These are phyloP conservation scores for Colletotrichum sojae DNA, from an alignment of 2,329 filamentous ascomycete genomes.

Conservation along the genomic window DNA sequence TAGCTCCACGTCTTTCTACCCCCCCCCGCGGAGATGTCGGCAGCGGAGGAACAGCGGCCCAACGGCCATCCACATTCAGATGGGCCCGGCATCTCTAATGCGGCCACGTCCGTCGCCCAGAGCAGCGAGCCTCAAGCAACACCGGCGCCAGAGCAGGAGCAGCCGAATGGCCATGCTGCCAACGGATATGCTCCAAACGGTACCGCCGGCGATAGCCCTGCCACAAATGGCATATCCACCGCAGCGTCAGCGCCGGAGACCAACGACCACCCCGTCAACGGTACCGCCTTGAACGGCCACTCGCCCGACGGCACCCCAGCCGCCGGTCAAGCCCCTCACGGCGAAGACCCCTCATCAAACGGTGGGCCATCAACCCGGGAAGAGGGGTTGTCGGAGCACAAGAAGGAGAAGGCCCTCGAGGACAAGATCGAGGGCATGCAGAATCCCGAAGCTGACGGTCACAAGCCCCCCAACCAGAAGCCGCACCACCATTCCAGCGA, in stretches of 20 bases:
- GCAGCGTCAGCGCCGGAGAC: conserved; percentile 11
- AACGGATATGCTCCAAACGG: conserved; percentile 13
- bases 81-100: conserved; percentile 21
- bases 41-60: conserved; percentile 33
- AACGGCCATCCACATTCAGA: conserved; percentile 32
- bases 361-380: conserved; percentile 36
- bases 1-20: neutral
- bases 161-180: neutral
- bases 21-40: conserved; percentile 21
- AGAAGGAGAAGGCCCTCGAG: conserved; percentile 29
- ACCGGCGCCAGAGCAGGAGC: neutral
- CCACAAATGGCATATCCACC: conserved; percentile 9
- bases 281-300: conserved; percentile 7
- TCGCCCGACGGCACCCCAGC: neutral
- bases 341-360: conserved; percentile 33
- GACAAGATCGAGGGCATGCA: conserved; percentile 33
- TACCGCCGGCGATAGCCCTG: neutral
- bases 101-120: conserved; percentile 6
- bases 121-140: conserved; percentile 2
- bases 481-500: conserved; percentile 43
- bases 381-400: conserved; percentile 10
- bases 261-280: conserved; percentile 15
- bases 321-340: conserved; percentile 14
- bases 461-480: conserved; percentile 37
- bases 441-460: conserved; percentile 38